Percentiles rank a stretch among this genome's conserved stretches.
Conservation (phyloP, 768 basidiomycete species). For the Rhizopogon vulgaris region DNA sequence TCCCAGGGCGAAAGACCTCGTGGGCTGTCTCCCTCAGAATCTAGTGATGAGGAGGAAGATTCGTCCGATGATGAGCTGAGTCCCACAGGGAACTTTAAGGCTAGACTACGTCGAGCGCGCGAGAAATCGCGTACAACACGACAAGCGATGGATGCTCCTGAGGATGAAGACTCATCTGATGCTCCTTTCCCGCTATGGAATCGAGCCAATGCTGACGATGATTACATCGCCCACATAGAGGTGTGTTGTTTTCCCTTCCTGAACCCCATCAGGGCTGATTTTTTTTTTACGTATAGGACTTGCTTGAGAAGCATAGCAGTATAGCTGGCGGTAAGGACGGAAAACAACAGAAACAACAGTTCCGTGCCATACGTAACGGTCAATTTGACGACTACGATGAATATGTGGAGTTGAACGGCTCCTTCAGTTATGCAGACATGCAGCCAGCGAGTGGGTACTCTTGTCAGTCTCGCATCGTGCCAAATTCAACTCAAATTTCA, state of each 20-base stretch:
- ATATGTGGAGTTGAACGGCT: constrained; percentile 20
- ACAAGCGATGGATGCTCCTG: constrained; percentile 7
- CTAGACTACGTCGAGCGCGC: constrained; percentile 29
- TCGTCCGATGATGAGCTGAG: constrained; percentile 31
- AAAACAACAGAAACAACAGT: constrained; percentile 48
- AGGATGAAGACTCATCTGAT: constrained; percentile 27
- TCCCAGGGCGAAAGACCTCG: constrained; percentile 9
- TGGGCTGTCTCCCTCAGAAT: neutral
- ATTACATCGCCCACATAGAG: constrained; percentile 47
- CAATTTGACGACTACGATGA: constrained; percentile 33
- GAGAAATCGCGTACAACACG: constrained; percentile 7
- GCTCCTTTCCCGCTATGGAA: constrained; percentile 16
- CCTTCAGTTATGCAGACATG: constrained; percentile 16
- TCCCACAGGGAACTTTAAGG: constrained; percentile 30
- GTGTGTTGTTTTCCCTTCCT: constrained; percentile 29
- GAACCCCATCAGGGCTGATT: neutral
- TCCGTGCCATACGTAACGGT: constrained; percentile 57
- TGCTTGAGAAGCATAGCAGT: constrained; percentile 55
- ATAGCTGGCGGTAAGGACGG: constrained; percentile 39
- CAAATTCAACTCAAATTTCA: neutral
- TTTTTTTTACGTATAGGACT: constrained; percentile 45
- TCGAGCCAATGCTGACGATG: constrained; percentile 54
- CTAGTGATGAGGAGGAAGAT: constrained; percentile 16
- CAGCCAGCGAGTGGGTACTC: constrained; percentile 46
- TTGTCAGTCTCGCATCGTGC: neutral